A percentile compares a stretch with the other conserved stretches of the same genome.
Evolutionary conservation across 2,329 filamentous ascomycete species (phyloP).

Genomic region (Trichoderma oligosporum): DNA sequence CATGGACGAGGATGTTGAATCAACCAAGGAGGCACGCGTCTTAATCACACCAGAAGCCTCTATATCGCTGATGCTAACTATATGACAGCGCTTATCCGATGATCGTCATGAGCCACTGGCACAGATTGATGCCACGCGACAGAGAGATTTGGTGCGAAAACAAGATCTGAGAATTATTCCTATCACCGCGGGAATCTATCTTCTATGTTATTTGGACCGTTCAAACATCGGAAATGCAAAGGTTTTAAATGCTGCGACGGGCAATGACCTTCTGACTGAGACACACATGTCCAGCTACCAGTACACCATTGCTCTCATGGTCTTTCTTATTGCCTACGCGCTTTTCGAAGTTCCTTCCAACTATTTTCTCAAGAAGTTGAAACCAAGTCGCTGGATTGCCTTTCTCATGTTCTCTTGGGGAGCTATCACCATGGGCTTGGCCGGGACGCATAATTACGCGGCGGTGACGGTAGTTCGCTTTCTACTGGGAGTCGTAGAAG

Average conservation of each 20-base stretch:
- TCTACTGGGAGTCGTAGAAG: neutral
- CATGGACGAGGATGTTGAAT: neutral
- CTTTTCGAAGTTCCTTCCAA: neutral
- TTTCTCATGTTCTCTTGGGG: neutral
- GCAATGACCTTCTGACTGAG: neutral
- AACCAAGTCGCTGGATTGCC: neutral
- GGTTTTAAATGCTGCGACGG: neutral
- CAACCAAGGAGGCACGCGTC: neutral
- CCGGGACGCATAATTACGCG: neutral
- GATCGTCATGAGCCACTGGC: neutral
- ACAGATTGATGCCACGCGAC: neutral
- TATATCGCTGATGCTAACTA: neutral
- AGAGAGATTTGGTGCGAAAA: neutral
- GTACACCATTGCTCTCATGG: slow-evolving; percentile 1
- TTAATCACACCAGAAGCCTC: neutral
- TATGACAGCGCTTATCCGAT: neutral
- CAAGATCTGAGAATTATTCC: neutral
- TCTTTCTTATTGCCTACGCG: neutral
- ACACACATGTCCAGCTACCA: neutral
- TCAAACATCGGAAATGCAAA: slow-evolving; percentile 6
- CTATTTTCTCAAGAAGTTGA: slow-evolving; percentile 1
- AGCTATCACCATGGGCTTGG: neutral
- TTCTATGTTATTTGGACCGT: neutral
- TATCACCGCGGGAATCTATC: neutral
- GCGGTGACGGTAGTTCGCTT: neutral